phyloP scores from a whole-genome alignment of 345 rosid genomes.

The Eucalyptus pauciflora region DNA sequence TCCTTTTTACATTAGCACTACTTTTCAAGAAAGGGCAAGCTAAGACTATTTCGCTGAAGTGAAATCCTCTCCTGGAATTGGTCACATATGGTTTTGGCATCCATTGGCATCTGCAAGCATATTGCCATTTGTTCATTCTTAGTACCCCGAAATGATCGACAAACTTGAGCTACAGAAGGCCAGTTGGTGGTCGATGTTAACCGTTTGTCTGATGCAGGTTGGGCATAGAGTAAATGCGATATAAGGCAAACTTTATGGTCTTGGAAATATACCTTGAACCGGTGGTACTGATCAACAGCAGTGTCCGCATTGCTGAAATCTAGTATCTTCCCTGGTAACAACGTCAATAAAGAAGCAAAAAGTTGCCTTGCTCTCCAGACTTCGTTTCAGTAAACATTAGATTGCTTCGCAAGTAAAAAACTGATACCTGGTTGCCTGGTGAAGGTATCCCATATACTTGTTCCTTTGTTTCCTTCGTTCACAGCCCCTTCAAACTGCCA shows the following conservation, averaged over 20 bases:
- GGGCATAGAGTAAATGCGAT: not conserved
- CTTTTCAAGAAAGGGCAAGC: not conserved
- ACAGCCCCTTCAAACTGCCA: constrained; percentile 87
- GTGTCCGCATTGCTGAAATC: constrained; percentile 97
- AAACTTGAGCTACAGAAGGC: not conserved
- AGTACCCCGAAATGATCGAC: not conserved
- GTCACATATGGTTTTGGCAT: not conserved
- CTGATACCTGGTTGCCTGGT: constrained; percentile 55
- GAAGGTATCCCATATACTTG: constrained; percentile 88
- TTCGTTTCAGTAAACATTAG: not conserved
- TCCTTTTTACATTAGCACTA: not conserved
- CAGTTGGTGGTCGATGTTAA: not conserved
- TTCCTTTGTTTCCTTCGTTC: constrained; percentile 82
- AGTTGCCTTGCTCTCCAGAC: not conserved
- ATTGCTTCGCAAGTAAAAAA: not conserved
- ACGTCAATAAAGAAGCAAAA: not conserved
- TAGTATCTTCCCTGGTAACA: constrained; percentile 57
- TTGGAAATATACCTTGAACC: constrained; percentile 42
- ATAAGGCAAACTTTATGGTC: not conserved
- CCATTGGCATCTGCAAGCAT: not conserved
- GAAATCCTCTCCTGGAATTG: not conserved
- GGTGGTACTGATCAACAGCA: constrained; percentile 85
- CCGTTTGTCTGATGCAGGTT: not conserved
- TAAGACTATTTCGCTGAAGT: not conserved
- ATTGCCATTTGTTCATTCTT: not conserved